Percentiles rank a stretch among this genome's conserved stretches.
Evolutionary conservation across 2,329 filamentous ascomycete species (phyloP).

Genomic region (Elsinoe necatrix): DNA sequence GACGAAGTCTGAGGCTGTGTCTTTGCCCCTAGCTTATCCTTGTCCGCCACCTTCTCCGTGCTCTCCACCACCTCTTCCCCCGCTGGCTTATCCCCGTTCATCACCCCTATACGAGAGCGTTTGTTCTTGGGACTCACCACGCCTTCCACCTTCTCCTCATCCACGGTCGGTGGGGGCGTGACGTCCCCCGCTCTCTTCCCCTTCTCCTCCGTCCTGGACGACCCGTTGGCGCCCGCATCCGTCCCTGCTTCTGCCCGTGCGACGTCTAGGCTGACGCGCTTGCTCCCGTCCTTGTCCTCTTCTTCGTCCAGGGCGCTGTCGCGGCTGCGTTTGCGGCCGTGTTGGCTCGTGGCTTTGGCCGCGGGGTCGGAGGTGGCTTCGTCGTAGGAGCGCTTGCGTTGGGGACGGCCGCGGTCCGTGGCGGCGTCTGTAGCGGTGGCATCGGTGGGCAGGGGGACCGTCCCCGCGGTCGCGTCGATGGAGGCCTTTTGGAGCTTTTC

Average conservation of each 20-base stretch:
- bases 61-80: constrained; percentile 13
- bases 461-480: constrained; percentile 38
- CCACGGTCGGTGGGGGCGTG: not conserved
- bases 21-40: not conserved
- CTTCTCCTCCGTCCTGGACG: constrained; percentile 26
- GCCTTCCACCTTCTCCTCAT: constrained; percentile 21
- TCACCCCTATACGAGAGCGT: constrained; percentile 33
- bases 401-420: constrained; percentile 28
- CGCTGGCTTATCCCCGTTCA: constrained; percentile 15
- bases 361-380: constrained; percentile 34
- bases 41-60: constrained; percentile 21
- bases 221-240: constrained; percentile 14
- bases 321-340: constrained; percentile 41
- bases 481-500: constrained; percentile 55
- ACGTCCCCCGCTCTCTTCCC: constrained; percentile 15
- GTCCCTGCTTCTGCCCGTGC: constrained; percentile 18
- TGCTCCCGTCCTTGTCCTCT: constrained; percentile 26
- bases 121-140: constrained; percentile 42
- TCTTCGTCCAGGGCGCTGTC: constrained; percentile 33
- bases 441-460: constrained; percentile 14
- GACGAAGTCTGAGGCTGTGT: constrained; percentile 27
- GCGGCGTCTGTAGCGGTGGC: not conserved
- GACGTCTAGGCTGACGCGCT: constrained; percentile 20
- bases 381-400: constrained; percentile 40
- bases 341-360: constrained; percentile 31